Base-by-base conservation (phyloP, 768 basidiomycete species). In the Termitomyces sp. region DNA sequence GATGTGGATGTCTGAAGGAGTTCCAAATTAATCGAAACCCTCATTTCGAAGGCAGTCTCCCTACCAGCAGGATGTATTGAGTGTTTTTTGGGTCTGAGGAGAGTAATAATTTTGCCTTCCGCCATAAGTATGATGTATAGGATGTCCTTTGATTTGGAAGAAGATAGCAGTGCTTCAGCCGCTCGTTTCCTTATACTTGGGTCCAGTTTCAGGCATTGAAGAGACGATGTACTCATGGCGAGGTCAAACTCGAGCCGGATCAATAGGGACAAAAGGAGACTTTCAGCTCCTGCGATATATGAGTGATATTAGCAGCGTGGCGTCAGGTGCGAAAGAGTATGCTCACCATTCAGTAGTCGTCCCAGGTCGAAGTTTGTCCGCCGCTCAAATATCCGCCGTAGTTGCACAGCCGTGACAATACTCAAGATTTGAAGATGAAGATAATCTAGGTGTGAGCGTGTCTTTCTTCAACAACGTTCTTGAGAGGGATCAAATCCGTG, bases 401-500 rank as follows among this genome's bases (percentile, higher is more conserved):
- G 77, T 68, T 98, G 94, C 3, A 86, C 77, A 2, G 85, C 88
- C 2, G 94, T 91, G 45, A 97, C 86, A 35, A 97, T 85, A 61
- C 91, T 94, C 28, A 98, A 71, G 55, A 98, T 91, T 71, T 97
- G 95, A 2, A 98, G 76, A 68, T 99, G 90, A 8, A 98, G 76
- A 71, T 97, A 97, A 70, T 98, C 96, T 58, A 99, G 81, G 75
- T 98, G 97, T 21, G 85, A 82, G 54, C 96, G 83, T 61, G 89
- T 88, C 96, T 98, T 85, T 55, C 81, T 85, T 87, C 74, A 78
- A 73, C 67, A 77, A 69, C 57, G 64, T 72, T 66, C 75, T 64
- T 63, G 59, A 52, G 49, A 45, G 52, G 54, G 52, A 44, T 47
- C 37, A 25, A 42, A 41, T 39, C 14, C 43, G 9, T 19, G 4